phyloP scores from a whole-genome alignment of 129 eudicot species.

The Pittosporum tobira region DNA sequence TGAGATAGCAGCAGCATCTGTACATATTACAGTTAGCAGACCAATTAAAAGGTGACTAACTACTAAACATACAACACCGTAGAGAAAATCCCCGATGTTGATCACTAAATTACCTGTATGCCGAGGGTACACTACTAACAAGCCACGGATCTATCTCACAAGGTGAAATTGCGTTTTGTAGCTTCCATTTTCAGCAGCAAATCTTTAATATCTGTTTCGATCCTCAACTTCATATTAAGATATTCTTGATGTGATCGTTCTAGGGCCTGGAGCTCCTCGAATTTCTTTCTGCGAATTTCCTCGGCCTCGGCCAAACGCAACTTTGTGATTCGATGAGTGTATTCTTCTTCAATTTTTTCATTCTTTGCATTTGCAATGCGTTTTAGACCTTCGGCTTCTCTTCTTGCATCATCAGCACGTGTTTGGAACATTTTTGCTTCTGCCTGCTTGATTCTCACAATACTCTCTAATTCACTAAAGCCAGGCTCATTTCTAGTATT shows the following conservation, averaged over 20 bases:
- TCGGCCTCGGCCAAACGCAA: constrained; percentile 75
- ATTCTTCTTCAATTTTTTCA: constrained; percentile 78
- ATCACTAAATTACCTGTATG: constrained; percentile 6
- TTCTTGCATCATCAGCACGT: constrained; percentile 94
- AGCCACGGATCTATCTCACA: constrained; percentile 13
- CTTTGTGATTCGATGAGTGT: constrained; percentile 42
- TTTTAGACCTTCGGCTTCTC: constrained; percentile 83
- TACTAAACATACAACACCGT: constrained; percentile 17
- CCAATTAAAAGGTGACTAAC: constrained; percentile 12
- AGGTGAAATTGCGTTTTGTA: constrained; percentile 57
- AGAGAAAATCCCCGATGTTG: neutral
- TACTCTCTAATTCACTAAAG: constrained; percentile 83
- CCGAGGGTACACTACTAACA: too few species aligned
- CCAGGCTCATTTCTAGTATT: constrained; percentile 34
- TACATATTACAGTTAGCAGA: constrained; percentile 39
- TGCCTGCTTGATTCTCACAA: constrained; percentile 79
- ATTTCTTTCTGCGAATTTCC: constrained; percentile 62
- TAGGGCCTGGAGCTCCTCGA: constrained; percentile 53
- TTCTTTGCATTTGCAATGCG: constrained; percentile 62
- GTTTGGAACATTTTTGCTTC: constrained; percentile 90
- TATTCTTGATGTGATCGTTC: constrained; percentile 83
- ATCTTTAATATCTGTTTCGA: constrained; percentile 86
- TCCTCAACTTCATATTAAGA: constrained; percentile 76
- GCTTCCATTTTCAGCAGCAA: constrained; percentile 90
- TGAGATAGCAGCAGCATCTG: constrained; percentile 20